Percentiles rank a stretch among this genome's conserved stretches.
phyloP scores from a whole-genome alignment of 129 eudicot genomes.

The Flaveria linearis region DNA sequence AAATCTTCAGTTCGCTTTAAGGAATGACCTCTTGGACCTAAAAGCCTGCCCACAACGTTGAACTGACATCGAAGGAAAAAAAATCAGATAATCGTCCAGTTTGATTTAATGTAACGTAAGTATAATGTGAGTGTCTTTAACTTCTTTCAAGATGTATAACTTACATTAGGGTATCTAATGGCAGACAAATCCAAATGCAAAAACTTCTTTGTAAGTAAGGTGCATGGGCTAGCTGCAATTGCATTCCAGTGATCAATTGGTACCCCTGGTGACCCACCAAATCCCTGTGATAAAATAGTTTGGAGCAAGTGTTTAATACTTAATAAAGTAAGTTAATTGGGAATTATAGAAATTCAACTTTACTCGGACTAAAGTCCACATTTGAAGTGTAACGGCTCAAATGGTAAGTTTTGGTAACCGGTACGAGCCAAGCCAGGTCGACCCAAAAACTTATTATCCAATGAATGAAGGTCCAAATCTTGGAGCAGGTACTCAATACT shows the following conservation, averaged over 20 bases:
- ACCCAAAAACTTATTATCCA: background rate
- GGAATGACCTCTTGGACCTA: constrained; percentile 86
- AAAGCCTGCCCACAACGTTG: constrained; percentile 71
- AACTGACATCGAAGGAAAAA: constrained; percentile 34
- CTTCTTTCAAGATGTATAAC: constrained; percentile 11
- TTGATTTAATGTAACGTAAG: constrained; percentile 1
- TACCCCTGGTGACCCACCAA: constrained; percentile 51
- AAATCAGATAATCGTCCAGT: background rate
- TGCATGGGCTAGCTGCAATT: constrained; percentile 52
- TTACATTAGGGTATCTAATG: constrained; percentile 74
- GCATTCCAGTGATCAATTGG: constrained; percentile 49
- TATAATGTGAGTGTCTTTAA: background rate
- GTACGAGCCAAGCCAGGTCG: background rate
- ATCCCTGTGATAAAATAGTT: constrained; percentile 36
- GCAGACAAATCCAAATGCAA: constrained; percentile 72
- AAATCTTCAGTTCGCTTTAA: constrained; percentile 75
- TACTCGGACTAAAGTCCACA: background rate
- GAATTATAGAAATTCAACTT: background rate
- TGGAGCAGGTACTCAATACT: too few relatives aligned
- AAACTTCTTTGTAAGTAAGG: constrained; percentile 50
- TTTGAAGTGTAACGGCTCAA: background rate
- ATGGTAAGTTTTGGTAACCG: too few relatives aligned
- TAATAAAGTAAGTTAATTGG: background rate
- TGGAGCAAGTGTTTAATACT: background rate
- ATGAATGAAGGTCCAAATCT: too few relatives aligned